Percentiles rank a stretch among this genome's conserved stretches.
phyloP scores from a whole-genome alignment of 768 basidiomycete species.

The Cubamyces sp. region DNA sequence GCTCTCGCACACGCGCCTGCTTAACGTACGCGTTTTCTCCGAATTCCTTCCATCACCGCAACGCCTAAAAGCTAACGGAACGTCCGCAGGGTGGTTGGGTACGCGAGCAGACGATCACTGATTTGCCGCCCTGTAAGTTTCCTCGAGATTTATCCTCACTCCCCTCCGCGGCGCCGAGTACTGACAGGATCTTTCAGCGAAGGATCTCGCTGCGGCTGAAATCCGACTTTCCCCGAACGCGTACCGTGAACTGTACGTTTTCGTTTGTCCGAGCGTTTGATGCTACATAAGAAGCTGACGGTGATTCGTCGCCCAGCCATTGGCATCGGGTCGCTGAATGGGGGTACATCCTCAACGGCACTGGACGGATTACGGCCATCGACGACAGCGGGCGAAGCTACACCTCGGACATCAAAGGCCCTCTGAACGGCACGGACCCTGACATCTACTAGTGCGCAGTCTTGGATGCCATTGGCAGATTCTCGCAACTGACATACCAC shows the following conservation, averaged over 20 bases:
- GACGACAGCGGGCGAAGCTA: constrained; percentile 31
- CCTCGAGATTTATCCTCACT: background rate
- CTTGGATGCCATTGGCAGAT: background rate
- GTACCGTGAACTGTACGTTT: constrained; percentile 32
- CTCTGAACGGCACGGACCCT: constrained; percentile 27
- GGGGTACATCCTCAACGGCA: constrained; percentile 34
- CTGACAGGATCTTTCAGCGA: constrained; percentile 25
- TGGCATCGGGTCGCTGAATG: constrained; percentile 36
- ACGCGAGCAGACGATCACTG: constrained; percentile 34
- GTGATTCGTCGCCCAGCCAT: constrained; percentile 24
- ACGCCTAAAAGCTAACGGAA: background rate
- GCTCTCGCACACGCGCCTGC: constrained; percentile 32
- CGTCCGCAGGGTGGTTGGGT: constrained; percentile 32
- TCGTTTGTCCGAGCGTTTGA: background rate
- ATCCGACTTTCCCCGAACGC: constrained; percentile 30
- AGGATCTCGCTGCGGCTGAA: constrained; percentile 33
- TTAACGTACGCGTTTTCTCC: constrained; percentile 22
- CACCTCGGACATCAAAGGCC: constrained; percentile 32
- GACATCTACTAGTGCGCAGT: constrained; percentile 33
- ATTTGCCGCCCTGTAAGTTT: constrained; percentile 33
- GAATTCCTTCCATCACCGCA: background rate
- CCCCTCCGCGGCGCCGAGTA: background rate
- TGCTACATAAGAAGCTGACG: background rate
- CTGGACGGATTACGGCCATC: constrained; percentile 31
- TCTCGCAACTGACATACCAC: background rate